Evolutionary conservation across 1,284 basidiomycete species (phyloP).

Genomic region (Veloboletus limbatus): DNA sequence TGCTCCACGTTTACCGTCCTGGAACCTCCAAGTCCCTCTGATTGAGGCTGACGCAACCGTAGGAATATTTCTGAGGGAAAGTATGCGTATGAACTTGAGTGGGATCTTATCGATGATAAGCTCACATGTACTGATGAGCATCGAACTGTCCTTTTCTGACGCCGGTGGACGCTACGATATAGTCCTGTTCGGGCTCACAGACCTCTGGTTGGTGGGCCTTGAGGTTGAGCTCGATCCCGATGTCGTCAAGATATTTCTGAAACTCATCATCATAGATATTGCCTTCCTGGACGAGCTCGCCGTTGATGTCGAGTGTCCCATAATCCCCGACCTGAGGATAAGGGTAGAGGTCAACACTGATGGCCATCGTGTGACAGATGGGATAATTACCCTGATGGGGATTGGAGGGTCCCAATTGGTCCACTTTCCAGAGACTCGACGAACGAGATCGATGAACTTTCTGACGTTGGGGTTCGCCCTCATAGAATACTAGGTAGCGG

Average conservation of each 20-base stretch:
- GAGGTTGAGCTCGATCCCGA: background rate
- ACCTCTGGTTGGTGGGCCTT: background rate
- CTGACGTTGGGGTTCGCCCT: background rate
- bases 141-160: slow-evolving; percentile 8
- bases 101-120: background rate
- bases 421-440: slow-evolving; percentile 14
- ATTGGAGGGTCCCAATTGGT: slow-evolving; percentile 17
- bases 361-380: background rate
- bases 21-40: slow-evolving; percentile 19
- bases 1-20: slow-evolving; percentile 8
- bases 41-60: slow-evolving; percentile 8
- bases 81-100: too few relatives aligned
- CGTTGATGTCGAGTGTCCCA: slow-evolving; percentile 8
- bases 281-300: slow-evolving; percentile 12
- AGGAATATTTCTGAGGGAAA: slow-evolving; percentile 5
- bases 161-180: slow-evolving; percentile 7
- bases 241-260: background rate
- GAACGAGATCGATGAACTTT: slow-evolving; percentile 18
- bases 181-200: background rate
- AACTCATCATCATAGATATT: slow-evolving; percentile 18
- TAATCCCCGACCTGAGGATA: slow-evolving; percentile 10
- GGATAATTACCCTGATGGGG: slow-evolving; percentile 6
- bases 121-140: background rate
- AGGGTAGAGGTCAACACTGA: background rate
- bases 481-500: background rate